A percentile compares a stretch with the other conserved stretches of the same genome.
Evolutionary conservation across 805 yeast genomes (phyloP).

Genomic region (Starmerella cellae): DNA sequence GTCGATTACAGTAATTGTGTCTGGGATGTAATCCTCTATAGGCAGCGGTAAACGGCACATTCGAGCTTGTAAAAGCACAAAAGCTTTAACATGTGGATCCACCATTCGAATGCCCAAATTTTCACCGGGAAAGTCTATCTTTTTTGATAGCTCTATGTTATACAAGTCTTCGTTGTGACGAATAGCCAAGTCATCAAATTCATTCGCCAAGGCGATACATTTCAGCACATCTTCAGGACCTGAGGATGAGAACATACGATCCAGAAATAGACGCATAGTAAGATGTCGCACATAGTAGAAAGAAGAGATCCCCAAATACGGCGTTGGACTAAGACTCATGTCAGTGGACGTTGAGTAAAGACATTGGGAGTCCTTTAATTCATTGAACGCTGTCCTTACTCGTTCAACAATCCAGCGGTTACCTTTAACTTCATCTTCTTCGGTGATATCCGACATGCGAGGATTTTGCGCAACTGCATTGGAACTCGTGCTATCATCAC

Average conservation of each 20-base stretch:
- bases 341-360: slow-evolving; percentile 19
- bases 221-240: slow-evolving; percentile 40
- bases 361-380: slow-evolving; percentile 48
- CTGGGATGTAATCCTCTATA: slow-evolving; percentile 89
- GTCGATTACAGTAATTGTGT: slow-evolving; percentile 82
- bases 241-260: slow-evolving; percentile 30
- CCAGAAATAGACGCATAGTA: slow-evolving; percentile 60
- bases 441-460: slow-evolving; percentile 28
- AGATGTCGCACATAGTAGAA: slow-evolving; percentile 87
- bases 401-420: slow-evolving; percentile 32
- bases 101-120: slow-evolving; percentile 40
- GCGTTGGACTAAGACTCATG: slow-evolving; percentile 41
- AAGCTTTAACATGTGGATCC: slow-evolving; percentile 79
- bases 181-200: slow-evolving; percentile 78
- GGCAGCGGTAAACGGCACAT: slow-evolving; percentile 67
- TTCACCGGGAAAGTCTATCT: slow-evolving; percentile 44
- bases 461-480: not conserved
- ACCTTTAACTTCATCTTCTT: slow-evolving; percentile 24
- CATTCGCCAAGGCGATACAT: slow-evolving; percentile 51
- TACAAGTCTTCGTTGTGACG: slow-evolving; percentile 84
- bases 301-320: slow-evolving; percentile 72
- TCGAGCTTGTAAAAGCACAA: slow-evolving; percentile 56
- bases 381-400: slow-evolving; percentile 54
- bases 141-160: slow-evolving; percentile 67
- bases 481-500: not conserved